phyloP scores from a whole-genome alignment of 1,284 basidiomycete species.

The Bondarzewia mesenterica region DNA sequence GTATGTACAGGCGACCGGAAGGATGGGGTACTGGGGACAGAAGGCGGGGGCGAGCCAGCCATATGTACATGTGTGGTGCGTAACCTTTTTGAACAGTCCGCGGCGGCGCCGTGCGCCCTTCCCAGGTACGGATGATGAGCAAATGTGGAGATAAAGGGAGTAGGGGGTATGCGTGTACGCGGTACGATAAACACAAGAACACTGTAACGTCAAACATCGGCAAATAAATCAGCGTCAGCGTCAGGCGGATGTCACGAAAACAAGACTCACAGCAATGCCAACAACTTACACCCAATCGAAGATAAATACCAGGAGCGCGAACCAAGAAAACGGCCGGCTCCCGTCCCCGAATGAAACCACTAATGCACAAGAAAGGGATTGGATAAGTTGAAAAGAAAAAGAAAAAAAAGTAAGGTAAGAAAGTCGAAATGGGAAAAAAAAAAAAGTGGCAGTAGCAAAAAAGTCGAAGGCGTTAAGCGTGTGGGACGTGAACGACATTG shows the following conservation, averaged over 20 bases:
- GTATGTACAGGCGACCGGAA: no score
- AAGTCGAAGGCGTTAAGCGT: conserved; percentile 6
- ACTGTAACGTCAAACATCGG: background rate
- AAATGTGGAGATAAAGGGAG: no score
- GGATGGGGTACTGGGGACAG: no score
- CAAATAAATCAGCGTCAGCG: background rate
- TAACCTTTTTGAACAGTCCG: no score
- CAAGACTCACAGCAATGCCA: conserved; percentile 9
- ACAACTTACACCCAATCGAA: conserved; percentile 11
- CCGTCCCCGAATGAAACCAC: conserved; percentile 2
- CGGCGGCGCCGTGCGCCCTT: no score
- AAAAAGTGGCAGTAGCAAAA: conserved; percentile 3
- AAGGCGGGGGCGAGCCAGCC: no score
- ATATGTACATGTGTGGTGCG: no score
- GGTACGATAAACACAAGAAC: conserved; percentile 3
- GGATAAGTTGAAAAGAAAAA: background rate
- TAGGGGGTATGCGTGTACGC: conserved; percentile 7
- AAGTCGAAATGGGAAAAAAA: conserved; percentile 1
- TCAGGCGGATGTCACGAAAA: background rate
- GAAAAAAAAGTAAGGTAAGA: conserved; percentile 6
- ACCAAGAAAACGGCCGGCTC: conserved; percentile 4
- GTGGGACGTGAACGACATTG: conserved; percentile 5
- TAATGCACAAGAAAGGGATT: background rate
- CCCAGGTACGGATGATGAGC: no score
- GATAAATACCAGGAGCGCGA: conserved; percentile 1